A percentile compares a stretch with the other conserved stretches of the same genome.
phyloP scores from a whole-genome alignment of 176 grass and related monocot genomes.

The Aegilops tauschii region DNA sequence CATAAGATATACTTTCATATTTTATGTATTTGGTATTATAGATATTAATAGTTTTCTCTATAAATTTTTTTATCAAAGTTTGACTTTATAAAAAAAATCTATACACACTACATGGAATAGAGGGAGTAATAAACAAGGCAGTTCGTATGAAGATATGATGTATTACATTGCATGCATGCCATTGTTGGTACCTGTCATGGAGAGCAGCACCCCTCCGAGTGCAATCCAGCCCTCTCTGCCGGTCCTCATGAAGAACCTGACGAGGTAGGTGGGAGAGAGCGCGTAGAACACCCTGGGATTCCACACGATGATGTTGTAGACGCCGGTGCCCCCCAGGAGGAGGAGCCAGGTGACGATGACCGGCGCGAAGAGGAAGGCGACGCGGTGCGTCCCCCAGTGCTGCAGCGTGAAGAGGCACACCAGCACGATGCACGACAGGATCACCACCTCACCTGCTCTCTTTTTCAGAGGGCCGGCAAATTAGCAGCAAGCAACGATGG shows the following conservation, averaged over 20 bases:
- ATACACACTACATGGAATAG: too few species aligned
- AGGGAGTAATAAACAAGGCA: too few species aligned
- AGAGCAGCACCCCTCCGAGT: slow-evolving; percentile 65
- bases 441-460: slow-evolving; percentile 38
- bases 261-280: slow-evolving; percentile 48
- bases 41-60: too few species aligned
- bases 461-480: background rate
- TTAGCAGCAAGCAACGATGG: background rate
- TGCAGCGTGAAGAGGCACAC: slow-evolving; percentile 66
- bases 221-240: slow-evolving; percentile 61
- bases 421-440: slow-evolving; percentile 61
- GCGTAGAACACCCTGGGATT: slow-evolving; percentile 54
- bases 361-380: slow-evolving; percentile 61
- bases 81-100: too few species aligned
- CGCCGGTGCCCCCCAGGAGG: slow-evolving; percentile 34
- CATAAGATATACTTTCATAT: too few species aligned
- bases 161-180: too few species aligned
- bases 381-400: slow-evolving; percentile 58
- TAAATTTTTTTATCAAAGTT: too few species aligned
- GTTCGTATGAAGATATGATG: too few species aligned
- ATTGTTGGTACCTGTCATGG: slow-evolving; percentile 47
- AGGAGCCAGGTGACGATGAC: slow-evolving; percentile 63
- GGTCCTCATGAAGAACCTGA: slow-evolving; percentile 59
- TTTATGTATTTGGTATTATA: too few species aligned
- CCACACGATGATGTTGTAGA: slow-evolving; percentile 67